Conservation (phyloP, 768 basidiomycete species). For the Ramaria sp. region DNA sequence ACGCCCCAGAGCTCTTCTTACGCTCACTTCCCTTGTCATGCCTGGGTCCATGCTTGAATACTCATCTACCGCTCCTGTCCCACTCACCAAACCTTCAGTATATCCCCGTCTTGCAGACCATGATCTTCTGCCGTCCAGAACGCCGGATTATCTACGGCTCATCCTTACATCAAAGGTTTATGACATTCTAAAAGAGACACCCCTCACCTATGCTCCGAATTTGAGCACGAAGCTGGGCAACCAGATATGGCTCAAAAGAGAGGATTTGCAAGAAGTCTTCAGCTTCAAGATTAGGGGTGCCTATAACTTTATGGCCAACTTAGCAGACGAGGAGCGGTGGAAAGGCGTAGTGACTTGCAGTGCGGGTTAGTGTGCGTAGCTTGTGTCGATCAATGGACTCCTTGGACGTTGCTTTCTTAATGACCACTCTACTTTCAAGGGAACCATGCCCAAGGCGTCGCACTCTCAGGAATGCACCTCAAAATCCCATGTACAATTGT, state of each 20-base stretch:
- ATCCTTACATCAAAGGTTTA: constrained; percentile 88
- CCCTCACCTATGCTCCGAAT: constrained; percentile 77
- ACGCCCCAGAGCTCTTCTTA: too few species aligned
- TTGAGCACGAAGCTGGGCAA: constrained; percentile 84
- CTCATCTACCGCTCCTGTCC: constrained; percentile 54
- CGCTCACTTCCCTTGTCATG: too few species aligned
- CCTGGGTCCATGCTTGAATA: constrained; percentile 42
- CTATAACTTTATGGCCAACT: constrained; percentile 94
- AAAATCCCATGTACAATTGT: constrained; percentile 96
- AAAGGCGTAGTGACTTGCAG: constrained; percentile 97
- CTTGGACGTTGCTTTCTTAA: constrained; percentile 2
- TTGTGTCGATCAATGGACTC: background rate
- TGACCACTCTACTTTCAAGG: constrained; percentile 35
- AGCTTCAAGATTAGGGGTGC: constrained; percentile 98
- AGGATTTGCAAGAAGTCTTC: constrained; percentile 95
- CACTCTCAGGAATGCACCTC: constrained; percentile 81
- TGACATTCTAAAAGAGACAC: constrained; percentile 81
- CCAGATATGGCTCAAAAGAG: constrained; percentile 92
- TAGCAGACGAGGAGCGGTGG: constrained; percentile 85
- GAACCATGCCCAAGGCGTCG: constrained; percentile 98
- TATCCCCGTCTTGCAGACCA: constrained; percentile 65
- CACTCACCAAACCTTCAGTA: constrained; percentile 23
- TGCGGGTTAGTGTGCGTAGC: constrained; percentile 76
- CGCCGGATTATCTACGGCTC: constrained; percentile 81
- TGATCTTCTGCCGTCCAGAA: constrained; percentile 49